These are phyloP conservation scores for Setomelanomma holmii DNA, from an alignment of 2,329 filamentous ascomycete species.

Conservation along the genomic window DNA sequence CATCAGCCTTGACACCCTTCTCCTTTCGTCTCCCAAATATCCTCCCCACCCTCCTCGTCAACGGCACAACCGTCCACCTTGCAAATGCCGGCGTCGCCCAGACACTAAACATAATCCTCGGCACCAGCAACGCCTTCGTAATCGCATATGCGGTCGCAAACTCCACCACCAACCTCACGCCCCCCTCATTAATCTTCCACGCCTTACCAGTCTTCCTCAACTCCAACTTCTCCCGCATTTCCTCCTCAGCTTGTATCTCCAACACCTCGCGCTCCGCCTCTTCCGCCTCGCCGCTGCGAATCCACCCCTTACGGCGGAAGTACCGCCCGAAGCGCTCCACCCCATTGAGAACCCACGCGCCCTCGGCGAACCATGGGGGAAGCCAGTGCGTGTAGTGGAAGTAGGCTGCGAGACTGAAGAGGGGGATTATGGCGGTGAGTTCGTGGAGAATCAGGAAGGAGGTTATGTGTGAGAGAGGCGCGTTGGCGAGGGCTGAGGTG, in stretches of 20 bases:
- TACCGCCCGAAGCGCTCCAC: constrained; percentile 79
- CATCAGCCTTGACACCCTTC: constrained; percentile 16
- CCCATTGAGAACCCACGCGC: constrained; percentile 65
- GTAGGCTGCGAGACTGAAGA: constrained; percentile 56
- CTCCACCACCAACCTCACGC: constrained; percentile 65
- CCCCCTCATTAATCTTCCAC: constrained; percentile 52
- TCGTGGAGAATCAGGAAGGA: constrained; percentile 93
- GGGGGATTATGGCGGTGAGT: constrained; percentile 74
- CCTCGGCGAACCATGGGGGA: constrained; percentile 64
- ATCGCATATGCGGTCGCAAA: constrained; percentile 90
- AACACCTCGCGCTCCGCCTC: constrained; percentile 51
- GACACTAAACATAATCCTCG: constrained; percentile 77
- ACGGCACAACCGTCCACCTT: constrained; percentile 39
- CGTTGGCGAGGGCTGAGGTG: constrained; percentile 72
- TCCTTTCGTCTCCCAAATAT: constrained; percentile 47
- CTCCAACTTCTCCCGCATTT: constrained; percentile 50
- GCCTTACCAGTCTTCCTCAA: constrained; percentile 43
- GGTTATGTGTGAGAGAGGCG: constrained; percentile 81
- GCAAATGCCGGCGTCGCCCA: constrained; percentile 96
- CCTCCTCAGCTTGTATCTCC: constrained; percentile 45
- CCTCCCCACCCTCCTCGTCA: constrained; percentile 42
- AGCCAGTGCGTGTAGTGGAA: constrained; percentile 74
- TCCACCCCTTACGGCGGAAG: constrained; percentile 81
- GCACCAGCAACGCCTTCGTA: constrained; percentile 82
- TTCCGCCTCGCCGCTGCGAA: constrained; percentile 60